phyloP scores from a whole-genome alignment of 1,284 basidiomycete genomes.

The Marasmius sp. region DNA sequence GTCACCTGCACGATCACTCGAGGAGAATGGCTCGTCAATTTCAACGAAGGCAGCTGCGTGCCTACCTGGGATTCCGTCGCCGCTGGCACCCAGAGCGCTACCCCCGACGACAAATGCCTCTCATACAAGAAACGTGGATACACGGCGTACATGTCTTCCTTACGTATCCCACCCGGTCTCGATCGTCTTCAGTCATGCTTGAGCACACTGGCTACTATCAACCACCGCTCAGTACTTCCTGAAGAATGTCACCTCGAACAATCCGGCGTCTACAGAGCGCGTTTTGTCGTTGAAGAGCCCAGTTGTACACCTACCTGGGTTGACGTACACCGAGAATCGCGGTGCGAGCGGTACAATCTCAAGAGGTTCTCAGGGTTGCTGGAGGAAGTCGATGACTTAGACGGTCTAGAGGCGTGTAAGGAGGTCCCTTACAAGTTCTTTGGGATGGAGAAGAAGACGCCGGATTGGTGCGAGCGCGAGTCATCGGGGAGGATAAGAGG shows the following conservation, averaged over 20 bases:
- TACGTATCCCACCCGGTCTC: not conserved
- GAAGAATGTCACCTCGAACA: not conserved
- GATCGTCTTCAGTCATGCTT: not conserved
- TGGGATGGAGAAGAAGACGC: not conserved
- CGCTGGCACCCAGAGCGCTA: not conserved
- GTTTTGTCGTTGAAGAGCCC: not conserved
- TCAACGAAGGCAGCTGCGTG: slow-evolving; percentile 18
- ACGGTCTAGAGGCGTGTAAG: not conserved
- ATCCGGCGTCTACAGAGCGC: not conserved
- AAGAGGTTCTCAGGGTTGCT: not conserved
- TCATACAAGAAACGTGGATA: not conserved
- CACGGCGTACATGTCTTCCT: not conserved
- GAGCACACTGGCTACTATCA: not conserved
- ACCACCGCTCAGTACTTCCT: not conserved
- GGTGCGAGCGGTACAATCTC: not conserved
- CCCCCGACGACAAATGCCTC: not conserved
- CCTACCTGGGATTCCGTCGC: not conserved
- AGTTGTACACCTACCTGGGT: not conserved
- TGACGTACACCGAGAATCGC: not conserved
- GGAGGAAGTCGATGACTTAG: not conserved
- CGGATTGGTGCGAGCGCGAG: not conserved
- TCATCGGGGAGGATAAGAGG: not conserved
- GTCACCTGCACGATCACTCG: not conserved
- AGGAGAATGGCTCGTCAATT: slow-evolving; percentile 23
- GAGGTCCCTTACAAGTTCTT: not conserved